Percentiles rank a stretch among this genome's conserved stretches.
Evolutionary conservation across 805 yeast genomes (phyloP).

Genomic region (Cyberlindnera amylophila): DNA sequence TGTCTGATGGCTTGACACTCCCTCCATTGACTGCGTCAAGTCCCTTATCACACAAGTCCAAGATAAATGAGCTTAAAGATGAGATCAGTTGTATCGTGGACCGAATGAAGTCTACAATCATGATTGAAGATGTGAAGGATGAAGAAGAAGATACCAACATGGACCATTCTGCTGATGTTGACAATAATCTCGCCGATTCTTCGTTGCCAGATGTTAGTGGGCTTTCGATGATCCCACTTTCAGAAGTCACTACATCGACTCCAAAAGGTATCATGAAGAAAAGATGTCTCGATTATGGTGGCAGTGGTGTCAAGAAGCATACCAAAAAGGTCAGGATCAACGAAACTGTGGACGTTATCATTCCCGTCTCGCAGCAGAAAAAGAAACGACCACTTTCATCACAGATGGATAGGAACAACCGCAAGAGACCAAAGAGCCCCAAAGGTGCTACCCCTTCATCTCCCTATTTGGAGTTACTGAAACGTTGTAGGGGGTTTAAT

Average conservation of each 20-base stretch:
- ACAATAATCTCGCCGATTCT: not conserved
- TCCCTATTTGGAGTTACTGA: constrained; percentile 8
- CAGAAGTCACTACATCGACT: constrained; percentile 6
- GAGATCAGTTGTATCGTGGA: constrained; percentile 14
- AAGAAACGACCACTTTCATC: constrained; percentile 7
- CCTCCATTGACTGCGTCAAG: constrained; percentile 4
- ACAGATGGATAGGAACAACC: not conserved
- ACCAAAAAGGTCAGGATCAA: constrained; percentile 18
- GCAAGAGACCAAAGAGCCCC: constrained; percentile 2
- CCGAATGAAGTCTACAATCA: constrained; percentile 10
- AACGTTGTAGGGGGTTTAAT: constrained; percentile 13
- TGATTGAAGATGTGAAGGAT: not conserved
- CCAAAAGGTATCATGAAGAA: constrained; percentile 12
- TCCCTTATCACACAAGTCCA: constrained; percentile 9
- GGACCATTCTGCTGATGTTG: not conserved
- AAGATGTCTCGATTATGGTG: not conserved
- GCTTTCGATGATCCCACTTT: constrained; percentile 5
- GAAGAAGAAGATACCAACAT: constrained; percentile 2
- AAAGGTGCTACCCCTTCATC: not conserved
- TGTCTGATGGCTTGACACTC: not conserved
- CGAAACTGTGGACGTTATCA: constrained; percentile 16
- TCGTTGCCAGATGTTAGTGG: constrained; percentile 8
- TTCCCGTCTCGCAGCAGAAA: not conserved
- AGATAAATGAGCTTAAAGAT: constrained; percentile 16
- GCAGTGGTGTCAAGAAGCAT: not conserved